Conservation (phyloP, 2,329 filamentous ascomycete species). For the Colletotrichum camelliae region DNA sequence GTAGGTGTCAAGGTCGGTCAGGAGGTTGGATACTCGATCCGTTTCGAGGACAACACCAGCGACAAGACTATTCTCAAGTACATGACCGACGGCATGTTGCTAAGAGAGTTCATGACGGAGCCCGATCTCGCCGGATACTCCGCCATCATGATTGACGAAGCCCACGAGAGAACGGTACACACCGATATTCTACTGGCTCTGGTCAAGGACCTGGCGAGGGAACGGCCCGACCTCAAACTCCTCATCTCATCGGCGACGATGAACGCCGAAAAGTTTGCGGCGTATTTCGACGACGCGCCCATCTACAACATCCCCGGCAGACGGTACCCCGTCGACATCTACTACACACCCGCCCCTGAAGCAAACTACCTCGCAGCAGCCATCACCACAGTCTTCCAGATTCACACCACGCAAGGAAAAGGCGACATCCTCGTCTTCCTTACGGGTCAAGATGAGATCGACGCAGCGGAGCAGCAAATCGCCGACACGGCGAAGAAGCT, state of each 20-base stretch:
- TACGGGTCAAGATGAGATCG: constrained; percentile 96
- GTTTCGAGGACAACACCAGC: constrained; percentile 90
- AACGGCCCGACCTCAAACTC: constrained; percentile 84
- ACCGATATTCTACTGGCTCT: constrained; percentile 90
- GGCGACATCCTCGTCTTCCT: constrained; percentile 96
- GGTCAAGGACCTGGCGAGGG: constrained; percentile 85
- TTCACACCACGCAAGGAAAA: constrained; percentile 83
- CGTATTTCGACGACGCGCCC: constrained; percentile 90
- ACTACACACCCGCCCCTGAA: constrained; percentile 89
- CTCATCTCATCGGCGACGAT: constrained; percentile 95
- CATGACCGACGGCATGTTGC: constrained; percentile 96
- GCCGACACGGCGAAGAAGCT: constrained; percentile 87
- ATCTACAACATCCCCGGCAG: constrained; percentile 95
- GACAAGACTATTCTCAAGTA: constrained; percentile 94
- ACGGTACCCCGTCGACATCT: constrained; percentile 87
- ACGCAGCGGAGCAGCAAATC: constrained; percentile 82
- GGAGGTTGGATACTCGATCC: constrained; percentile 92
- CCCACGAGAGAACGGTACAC: constrained; percentile 90
- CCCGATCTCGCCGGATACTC: constrained; percentile 84
- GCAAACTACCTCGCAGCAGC: constrained; percentile 92
- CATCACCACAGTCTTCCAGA: constrained; percentile 93
- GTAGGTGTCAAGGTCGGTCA: constrained; percentile 88
- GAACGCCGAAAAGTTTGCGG: constrained; percentile 89
- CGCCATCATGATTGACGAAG: constrained; percentile 95
- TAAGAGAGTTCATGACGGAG: constrained; percentile 89